phyloP scores from a whole-genome alignment of 208 protist genomes.

The Trypanosoma vivax region DNA sequence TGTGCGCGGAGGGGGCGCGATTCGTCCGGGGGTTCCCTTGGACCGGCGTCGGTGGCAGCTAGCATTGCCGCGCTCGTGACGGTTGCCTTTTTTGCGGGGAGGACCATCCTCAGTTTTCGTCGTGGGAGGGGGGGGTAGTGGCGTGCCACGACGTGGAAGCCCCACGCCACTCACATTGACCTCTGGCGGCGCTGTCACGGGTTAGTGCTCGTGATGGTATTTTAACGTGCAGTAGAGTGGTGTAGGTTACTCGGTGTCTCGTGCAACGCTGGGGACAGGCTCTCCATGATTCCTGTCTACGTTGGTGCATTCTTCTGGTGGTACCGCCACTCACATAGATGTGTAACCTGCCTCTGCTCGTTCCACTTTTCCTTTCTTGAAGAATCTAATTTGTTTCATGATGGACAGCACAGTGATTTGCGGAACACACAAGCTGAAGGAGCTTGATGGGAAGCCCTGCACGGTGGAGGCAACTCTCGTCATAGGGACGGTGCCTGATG shows the following conservation, averaged over 20 bases:
- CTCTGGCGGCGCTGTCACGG: not conserved
- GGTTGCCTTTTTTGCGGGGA: conserved; percentile 2
- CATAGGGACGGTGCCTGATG: conserved; percentile 25
- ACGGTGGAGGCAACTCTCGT: conserved; percentile 25
- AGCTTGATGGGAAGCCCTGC: conserved; percentile 33
- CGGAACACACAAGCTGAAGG: conserved; percentile 39
- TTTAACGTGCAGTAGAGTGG: too few species aligned
- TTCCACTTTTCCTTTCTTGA: not conserved
- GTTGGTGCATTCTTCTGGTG: not conserved
- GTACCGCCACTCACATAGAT: not conserved
- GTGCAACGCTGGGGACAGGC: not conserved
- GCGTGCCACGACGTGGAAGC: not conserved
- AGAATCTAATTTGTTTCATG: not conserved
- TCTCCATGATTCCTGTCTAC: too few species aligned
- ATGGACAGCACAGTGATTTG: conserved; percentile 35
- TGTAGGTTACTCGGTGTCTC: not conserved
- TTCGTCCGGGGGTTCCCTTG: too few species aligned
- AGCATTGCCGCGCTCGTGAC: not conserved
- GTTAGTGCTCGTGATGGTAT: too few species aligned
- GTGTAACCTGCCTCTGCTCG: not conserved
- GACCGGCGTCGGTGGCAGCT: not conserved
- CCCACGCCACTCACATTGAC: not conserved
- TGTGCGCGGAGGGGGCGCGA: not conserved
- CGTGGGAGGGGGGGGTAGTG: not conserved
- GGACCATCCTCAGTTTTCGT: not conserved